Conservation (phyloP, 257 asterid genomes). For the Solanum dulcamara region DNA sequence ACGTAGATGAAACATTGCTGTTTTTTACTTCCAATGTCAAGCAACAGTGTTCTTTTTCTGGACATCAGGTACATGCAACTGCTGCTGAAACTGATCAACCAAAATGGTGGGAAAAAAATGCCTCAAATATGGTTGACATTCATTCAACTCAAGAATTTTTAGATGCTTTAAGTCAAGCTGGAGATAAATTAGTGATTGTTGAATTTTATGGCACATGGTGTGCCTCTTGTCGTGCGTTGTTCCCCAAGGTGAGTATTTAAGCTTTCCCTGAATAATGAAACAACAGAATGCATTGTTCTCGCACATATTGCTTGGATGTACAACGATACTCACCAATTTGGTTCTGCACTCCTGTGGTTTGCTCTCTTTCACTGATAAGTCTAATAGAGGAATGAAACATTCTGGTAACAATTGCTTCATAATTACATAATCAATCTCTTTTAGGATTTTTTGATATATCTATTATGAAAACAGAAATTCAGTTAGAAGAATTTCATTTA, state of each 20-base stretch:
- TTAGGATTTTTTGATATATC: neutral
- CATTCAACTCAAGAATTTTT: conserved; percentile 30
- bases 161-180: conserved; percentile 30
- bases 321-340: neutral
- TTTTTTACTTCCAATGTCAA: neutral
- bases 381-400: neutral
- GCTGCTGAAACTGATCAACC: conserved; percentile 29
- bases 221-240: conserved; percentile 44
- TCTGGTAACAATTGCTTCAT: neutral
- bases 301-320: neutral
- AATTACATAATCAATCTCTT: neutral
- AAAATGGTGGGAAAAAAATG: conserved; percentile 44
- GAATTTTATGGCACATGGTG: conserved; percentile 46
- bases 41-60: neutral
- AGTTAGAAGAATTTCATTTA: neutral
- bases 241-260: conserved; percentile 27
- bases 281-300: neutral
- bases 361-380: neutral
- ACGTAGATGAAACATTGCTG: neutral
- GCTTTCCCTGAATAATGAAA: neutral
- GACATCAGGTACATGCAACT: conserved; percentile 23
- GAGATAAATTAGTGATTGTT: conserved; percentile 32
- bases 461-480: neutral
- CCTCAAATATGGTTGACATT: conserved; percentile 33
- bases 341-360: neutral